phyloP scores from a whole-genome alignment of 495 filamentous ascomycete species.

The Hypoxylon perforatum region DNA sequence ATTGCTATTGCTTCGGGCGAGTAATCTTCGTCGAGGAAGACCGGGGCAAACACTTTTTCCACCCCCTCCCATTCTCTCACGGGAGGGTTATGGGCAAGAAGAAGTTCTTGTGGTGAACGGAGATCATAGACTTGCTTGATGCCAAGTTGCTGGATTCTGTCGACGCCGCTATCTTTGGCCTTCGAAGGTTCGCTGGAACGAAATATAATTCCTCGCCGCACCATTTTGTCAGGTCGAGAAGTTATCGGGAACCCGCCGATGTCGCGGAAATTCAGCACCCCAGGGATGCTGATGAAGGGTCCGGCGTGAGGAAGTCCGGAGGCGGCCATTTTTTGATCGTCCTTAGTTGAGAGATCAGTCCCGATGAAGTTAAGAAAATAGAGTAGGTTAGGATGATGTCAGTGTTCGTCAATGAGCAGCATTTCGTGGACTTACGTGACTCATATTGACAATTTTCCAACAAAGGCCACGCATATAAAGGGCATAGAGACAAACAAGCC shows the following conservation, averaged over 20 bases:
- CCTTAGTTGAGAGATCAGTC: background rate
- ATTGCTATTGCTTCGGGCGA: constrained; percentile 59
- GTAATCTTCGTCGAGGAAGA: constrained; percentile 66
- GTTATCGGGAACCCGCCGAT: constrained; percentile 60
- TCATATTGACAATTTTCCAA: too few relatives aligned
- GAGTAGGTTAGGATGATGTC: background rate
- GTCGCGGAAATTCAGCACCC: constrained; percentile 67
- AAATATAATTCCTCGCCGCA: constrained; percentile 61
- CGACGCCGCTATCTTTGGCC: constrained; percentile 60
- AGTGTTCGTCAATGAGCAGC: too few relatives aligned
- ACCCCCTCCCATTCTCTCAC: constrained; percentile 55
- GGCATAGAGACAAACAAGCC: too few relatives aligned
- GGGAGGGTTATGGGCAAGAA: constrained; percentile 33
- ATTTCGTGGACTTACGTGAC: too few relatives aligned
- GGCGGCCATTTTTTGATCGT: background rate
- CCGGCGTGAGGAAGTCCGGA: constrained; percentile 30
- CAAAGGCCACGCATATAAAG: too few relatives aligned
- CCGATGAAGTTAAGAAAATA: background rate
- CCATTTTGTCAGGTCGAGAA: constrained; percentile 32
- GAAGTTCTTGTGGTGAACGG: constrained; percentile 61
- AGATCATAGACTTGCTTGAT: constrained; percentile 72
- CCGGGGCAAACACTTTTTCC: constrained; percentile 60
- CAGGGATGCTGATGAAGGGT: constrained; percentile 61
- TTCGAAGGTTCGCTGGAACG: constrained; percentile 64
- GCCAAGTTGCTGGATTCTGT: constrained; percentile 58